Evolutionary conservation across 441 rosid species (phyloP).

Genomic region (Capsella rubella): DNA sequence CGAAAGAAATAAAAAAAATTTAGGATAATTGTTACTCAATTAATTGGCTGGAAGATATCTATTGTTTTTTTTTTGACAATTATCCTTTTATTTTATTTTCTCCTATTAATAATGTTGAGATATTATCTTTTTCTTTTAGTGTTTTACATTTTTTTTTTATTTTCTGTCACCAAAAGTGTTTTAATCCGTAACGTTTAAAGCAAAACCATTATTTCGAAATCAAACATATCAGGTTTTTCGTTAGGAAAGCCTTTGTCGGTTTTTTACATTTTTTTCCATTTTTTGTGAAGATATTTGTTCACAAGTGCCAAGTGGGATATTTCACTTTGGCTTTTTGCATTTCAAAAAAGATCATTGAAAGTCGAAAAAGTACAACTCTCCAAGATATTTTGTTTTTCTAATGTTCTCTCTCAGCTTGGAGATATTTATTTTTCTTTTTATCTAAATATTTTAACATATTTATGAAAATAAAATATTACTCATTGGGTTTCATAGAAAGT

Average conservation of each 20-base stretch:
- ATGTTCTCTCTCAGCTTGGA: neutral
- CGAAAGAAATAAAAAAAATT: neutral
- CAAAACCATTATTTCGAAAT: neutral
- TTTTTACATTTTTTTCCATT: neutral
- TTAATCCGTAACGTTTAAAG: neutral
- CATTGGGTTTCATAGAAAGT: too few relatives aligned
- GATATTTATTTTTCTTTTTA: neutral
- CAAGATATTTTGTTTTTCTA: slow-evolving; percentile 22
- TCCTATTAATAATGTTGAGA: too few relatives aligned
- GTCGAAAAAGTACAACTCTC: neutral
- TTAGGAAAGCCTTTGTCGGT: slow-evolving; percentile 9
- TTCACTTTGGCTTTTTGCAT: neutral
- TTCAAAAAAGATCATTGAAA: neutral
- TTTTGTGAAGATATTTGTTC: slow-evolving; percentile 20
- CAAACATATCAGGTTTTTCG: slow-evolving; percentile 1
- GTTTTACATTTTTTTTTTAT: neutral
- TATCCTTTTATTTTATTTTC: neutral
- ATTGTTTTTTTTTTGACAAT: neutral
- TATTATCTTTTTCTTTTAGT: neutral
- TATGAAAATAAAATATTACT: too few relatives aligned
- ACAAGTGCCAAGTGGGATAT: neutral
- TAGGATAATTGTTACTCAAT: neutral
- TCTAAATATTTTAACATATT: too few relatives aligned
- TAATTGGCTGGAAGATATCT: neutral
- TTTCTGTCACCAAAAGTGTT: too few relatives aligned